Conservation (phyloP, 2,329 filamentous ascomycete species). For the Geosmithia morbida region DNA sequence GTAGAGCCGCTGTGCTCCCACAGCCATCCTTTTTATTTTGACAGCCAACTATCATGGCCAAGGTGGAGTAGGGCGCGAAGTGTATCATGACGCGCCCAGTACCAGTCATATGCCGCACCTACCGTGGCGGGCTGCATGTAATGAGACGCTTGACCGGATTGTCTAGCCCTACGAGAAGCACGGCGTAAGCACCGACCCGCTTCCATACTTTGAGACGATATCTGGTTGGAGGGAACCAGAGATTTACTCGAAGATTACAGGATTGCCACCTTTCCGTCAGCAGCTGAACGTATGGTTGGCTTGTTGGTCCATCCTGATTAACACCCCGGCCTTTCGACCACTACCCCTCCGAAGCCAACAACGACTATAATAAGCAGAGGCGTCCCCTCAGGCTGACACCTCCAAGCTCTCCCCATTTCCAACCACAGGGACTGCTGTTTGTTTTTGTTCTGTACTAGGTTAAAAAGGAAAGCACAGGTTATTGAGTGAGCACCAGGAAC, state of each 20-base stretch:
- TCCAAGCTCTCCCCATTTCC: not conserved
- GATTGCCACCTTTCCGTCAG: not conserved
- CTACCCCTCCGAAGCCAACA: not conserved
- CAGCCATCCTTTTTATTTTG: not conserved
- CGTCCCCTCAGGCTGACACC: not conserved
- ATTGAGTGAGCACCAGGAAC: not conserved
- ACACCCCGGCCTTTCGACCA: not conserved
- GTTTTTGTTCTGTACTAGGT: not conserved
- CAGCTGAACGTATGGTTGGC: not conserved
- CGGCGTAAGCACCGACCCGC: not conserved
- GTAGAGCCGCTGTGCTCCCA: not conserved
- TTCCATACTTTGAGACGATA: not conserved
- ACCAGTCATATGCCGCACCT: not conserved
- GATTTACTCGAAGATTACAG: not conserved
- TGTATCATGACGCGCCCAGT: not conserved
- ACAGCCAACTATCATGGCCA: not conserved
- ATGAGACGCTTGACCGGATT: not conserved
- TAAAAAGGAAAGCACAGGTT: not conserved
- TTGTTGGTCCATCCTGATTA: not conserved
- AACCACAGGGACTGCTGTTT: not conserved
- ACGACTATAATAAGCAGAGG: not conserved
- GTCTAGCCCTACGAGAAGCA: not conserved
- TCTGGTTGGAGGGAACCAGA: not conserved
- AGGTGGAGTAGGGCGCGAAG: not conserved
- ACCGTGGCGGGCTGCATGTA: not conserved